A percentile compares a stretch with the other conserved stretches of the same genome.
Conservation (phyloP, 352 stramenopile species). For the Phytophthora multivora region DNA sequence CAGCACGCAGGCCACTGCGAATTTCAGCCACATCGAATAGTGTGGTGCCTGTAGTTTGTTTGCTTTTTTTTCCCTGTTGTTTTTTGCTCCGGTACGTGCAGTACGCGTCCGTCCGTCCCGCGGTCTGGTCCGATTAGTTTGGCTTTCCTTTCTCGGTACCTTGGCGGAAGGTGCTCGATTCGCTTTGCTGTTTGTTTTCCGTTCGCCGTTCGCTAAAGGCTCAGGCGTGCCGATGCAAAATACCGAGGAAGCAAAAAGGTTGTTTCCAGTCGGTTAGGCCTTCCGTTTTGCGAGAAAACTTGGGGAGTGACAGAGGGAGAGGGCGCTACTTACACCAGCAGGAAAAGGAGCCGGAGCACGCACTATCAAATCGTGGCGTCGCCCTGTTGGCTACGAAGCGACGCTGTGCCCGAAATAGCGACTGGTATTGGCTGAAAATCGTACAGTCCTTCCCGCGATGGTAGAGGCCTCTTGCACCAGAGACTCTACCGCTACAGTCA, state of each 20-base stretch:
- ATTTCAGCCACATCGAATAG: constrained; percentile 31
- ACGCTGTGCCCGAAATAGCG: constrained; percentile 1
- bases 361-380: constrained; percentile 19
- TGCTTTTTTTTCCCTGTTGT: constrained; percentile 4
- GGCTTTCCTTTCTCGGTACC: not conserved
- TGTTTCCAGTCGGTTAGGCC: constrained; percentile 37
- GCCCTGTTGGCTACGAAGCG: constrained; percentile 12
- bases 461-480: constrained; percentile 14
- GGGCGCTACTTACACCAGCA: constrained; percentile 28
- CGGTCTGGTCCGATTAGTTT: constrained; percentile 13
- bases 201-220: not conserved
- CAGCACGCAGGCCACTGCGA: constrained; percentile 23
- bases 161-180: constrained; percentile 1
- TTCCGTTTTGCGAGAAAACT: constrained; percentile 42
- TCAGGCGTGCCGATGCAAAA: constrained; percentile 8
- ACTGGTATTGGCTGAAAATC: constrained; percentile 14
- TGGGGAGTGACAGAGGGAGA: constrained; percentile 34
- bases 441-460: constrained; percentile 2
- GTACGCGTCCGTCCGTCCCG: constrained; percentile 9
- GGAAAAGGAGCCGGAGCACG: constrained; percentile 17
- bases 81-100: constrained; percentile 1
- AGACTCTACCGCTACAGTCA: not conserved
- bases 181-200: not conserved
- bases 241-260: constrained; percentile 39
- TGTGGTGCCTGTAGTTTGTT: constrained; percentile 10